Base-by-base conservation (phyloP, 106 monocot genomes). In the Agapanthus africanus region DNA sequence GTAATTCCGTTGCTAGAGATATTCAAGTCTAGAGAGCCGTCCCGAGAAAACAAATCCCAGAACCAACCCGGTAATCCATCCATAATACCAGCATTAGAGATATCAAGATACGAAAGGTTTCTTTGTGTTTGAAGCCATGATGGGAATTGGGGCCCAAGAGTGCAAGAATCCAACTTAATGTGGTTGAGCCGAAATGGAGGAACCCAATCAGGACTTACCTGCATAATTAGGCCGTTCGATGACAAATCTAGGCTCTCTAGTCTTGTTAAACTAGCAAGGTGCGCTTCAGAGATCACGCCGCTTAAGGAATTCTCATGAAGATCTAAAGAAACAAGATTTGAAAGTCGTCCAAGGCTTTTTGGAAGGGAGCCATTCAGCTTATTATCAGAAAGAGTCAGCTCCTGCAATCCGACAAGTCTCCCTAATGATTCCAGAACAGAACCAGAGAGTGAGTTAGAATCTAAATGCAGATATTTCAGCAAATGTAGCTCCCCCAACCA, bases 51-150 rank as follows among this genome's bases (percentile, higher is more conserved):
- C 18, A 57, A 36, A 42, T 27, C 11, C 74, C 70, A 74, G 56
- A 82, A 82, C 82, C 74, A 78, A 27, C 28, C 33, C 42, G 78
- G 78, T 37, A 74, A 14, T 16, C 22, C 19, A 27, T 70, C 78
- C 31, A 40, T 2, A 27, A 83, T 83, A 10, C 30, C 30, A 3
- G 59, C 64, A 51, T 66, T 38, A 10, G 78, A 71, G 16, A 78
- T 36, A 31, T 52, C 38, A 37, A 78, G 66, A 6, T 18, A 11
- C 11, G 19, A 46, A 25, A 78, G 6, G 10, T 60, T 69, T 2
- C 2, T 30, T 66, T 78, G 78, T 46, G n/a, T 74, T 40, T 33
- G 37, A 13, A 82, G 70, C 82, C 82, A 82, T 33, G 44, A 2
- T n/a, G 78, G 82, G n/a, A 83, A 83, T 13, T 52, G 59, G 4